phyloP scores from a whole-genome alignment of 345 rosid species.

The Melaleuca alternifolia region DNA sequence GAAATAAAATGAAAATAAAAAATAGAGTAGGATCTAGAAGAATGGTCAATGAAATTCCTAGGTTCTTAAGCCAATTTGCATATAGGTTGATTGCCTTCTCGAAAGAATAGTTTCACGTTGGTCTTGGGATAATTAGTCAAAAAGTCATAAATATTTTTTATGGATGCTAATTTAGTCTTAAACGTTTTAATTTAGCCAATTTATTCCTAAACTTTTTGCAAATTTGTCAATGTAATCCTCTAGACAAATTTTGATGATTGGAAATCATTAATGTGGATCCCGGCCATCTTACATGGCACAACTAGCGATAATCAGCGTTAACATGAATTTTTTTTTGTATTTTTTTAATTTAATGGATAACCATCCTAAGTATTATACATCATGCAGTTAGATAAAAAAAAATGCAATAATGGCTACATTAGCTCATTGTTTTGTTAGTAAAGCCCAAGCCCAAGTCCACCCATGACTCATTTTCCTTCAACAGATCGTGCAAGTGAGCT shows the following conservation, averaged over 20 bases:
- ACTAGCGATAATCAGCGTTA: fast-evolving
- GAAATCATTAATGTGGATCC: fast-evolving
- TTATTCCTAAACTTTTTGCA: neutral
- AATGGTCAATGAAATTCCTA: neutral
- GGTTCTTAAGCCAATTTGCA: neutral
- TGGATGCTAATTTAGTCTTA: fast-evolving
- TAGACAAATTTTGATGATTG: fast-evolving
- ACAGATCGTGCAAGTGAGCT: no score
- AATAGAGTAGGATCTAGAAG: neutral
- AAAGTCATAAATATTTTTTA: neutral
- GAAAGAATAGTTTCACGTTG: neutral
- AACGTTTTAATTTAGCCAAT: neutral
- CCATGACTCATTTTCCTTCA: no score
- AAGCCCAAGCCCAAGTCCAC: no score
- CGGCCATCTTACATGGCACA: fast-evolving
- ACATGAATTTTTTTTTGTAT: neutral
- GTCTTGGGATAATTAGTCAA: neutral
- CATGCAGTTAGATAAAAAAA: no score
- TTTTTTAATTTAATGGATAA: neutral
- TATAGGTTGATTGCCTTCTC: neutral
- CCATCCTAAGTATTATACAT: no score
- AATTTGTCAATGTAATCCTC: neutral
- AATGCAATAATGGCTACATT: no score
- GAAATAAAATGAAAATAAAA: no score
- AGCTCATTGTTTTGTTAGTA: no score